Evolutionary conservation across 2,329 filamentous ascomycete species (phyloP).

Genomic region (Colletotrichum echinochloae): DNA sequence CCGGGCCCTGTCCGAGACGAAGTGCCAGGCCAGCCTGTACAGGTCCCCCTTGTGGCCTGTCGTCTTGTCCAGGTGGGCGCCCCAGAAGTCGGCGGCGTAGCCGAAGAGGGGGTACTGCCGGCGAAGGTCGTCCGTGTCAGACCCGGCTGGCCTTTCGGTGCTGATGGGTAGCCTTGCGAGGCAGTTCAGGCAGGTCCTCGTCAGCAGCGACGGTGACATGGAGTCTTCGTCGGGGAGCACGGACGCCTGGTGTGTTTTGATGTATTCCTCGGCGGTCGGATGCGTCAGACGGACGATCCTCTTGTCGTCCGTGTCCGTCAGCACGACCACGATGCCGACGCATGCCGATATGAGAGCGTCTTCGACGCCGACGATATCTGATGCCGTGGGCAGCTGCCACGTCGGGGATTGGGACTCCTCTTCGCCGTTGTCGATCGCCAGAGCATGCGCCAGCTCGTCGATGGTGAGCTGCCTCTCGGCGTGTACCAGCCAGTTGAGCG

Average conservation of each 20-base stretch:
- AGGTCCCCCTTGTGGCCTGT: background rate
- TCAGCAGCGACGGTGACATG: background rate
- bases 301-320: background rate
- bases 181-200: constrained; percentile 10
- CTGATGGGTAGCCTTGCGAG: background rate
- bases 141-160: background rate
- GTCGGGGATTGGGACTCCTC: background rate
- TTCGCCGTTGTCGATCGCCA: background rate
- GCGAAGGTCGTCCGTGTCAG: background rate
- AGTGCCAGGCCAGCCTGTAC: constrained; percentile 16
- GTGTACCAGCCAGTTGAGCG: constrained; percentile 8
- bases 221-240: background rate
- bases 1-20: background rate
- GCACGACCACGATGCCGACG: constrained; percentile 13
- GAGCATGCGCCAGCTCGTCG: constrained; percentile 22
- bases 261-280: constrained; percentile 6
- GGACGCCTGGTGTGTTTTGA: background rate
- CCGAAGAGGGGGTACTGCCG: constrained; percentile 15
- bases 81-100: constrained; percentile 24
- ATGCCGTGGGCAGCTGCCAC: background rate
- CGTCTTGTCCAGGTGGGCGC: background rate
- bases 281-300: constrained; percentile 16
- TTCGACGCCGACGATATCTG: background rate
- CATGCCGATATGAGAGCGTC: constrained; percentile 16
- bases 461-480: constrained; percentile 4